Conservation (phyloP, 2,329 filamentous ascomycete species). For the Trichoderma simmonsii region DNA sequence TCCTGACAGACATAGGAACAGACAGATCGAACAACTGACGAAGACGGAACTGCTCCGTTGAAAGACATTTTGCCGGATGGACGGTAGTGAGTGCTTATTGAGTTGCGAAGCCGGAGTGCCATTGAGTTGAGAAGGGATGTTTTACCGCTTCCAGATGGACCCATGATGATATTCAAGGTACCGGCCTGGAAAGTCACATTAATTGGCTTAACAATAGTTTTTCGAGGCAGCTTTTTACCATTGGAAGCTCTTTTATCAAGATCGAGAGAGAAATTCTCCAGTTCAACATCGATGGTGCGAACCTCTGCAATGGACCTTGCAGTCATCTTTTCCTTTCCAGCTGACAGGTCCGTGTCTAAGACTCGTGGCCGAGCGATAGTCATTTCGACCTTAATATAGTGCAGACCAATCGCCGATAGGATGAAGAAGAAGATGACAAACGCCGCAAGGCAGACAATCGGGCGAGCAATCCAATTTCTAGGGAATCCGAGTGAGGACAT, state of each 20-base stretch:
- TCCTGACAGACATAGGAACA: slow-evolving; percentile 78
- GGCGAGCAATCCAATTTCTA: slow-evolving; percentile 61
- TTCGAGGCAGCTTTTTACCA: slow-evolving; percentile 51
- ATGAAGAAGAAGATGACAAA: slow-evolving; percentile 63
- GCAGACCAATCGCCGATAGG: slow-evolving; percentile 59
- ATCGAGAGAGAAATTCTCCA: slow-evolving; percentile 62
- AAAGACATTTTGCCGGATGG: slow-evolving; percentile 63
- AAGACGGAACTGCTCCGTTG: slow-evolving; percentile 65
- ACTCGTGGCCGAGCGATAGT: slow-evolving; percentile 62
- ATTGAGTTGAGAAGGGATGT: slow-evolving; percentile 72
- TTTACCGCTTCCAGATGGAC: slow-evolving; percentile 74
- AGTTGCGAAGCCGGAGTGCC: slow-evolving; percentile 63
- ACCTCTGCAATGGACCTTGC: slow-evolving; percentile 50
- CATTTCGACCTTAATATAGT: slow-evolving; percentile 65
- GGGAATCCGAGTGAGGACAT: slow-evolving; percentile 68
- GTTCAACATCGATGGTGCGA: slow-evolving; percentile 60
- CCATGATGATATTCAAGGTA: slow-evolving; percentile 73
- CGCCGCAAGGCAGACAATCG: slow-evolving; percentile 59
- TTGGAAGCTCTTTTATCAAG: slow-evolving; percentile 58
- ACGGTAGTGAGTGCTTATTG: slow-evolving; percentile 59
- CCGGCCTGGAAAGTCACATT: slow-evolving; percentile 66
- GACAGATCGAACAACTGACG: slow-evolving; percentile 66
- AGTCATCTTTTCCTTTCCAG: slow-evolving; percentile 67
- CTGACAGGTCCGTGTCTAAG: slow-evolving; percentile 59
- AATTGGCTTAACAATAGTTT: slow-evolving; percentile 64